phyloP scores from a whole-genome alignment of 768 basidiomycete genomes.

The Podaxis rugospora region DNA sequence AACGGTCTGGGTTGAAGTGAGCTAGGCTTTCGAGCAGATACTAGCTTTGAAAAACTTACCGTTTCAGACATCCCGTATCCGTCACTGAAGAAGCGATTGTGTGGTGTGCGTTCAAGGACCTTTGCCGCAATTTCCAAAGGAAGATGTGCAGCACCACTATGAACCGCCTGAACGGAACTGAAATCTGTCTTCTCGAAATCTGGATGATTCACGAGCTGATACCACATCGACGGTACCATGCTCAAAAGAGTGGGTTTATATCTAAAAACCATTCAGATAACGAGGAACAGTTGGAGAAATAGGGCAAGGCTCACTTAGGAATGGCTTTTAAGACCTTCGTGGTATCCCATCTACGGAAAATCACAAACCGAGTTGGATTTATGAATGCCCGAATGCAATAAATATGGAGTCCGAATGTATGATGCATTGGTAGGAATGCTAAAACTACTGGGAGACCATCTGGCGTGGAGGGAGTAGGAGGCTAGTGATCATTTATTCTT shows the following conservation, averaged over 20 bases:
- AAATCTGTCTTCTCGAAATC: slow-evolving; percentile 44
- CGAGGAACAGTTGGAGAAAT: neutral
- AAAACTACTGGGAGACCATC: slow-evolving; percentile 43
- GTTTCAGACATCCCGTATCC: slow-evolving; percentile 72
- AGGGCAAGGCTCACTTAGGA: slow-evolving; percentile 40
- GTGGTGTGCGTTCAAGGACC: slow-evolving; percentile 29
- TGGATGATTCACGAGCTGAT: slow-evolving; percentile 61
- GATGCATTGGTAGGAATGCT: slow-evolving; percentile 63
- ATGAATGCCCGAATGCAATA: slow-evolving; percentile 46
- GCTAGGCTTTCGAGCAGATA: neutral
- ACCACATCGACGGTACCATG: slow-evolving; percentile 58
- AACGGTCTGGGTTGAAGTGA: slow-evolving; percentile 43
- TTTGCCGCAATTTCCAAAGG: slow-evolving; percentile 50
- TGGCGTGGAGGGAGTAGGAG: slow-evolving; percentile 33
- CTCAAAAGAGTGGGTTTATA: slow-evolving; percentile 46
- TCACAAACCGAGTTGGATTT: slow-evolving; percentile 39
- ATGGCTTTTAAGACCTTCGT: slow-evolving; percentile 48
- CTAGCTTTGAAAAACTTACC: slow-evolving; percentile 31
- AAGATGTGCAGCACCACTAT: slow-evolving; percentile 65
- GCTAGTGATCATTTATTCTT: slow-evolving; percentile 21
- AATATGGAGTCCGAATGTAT: slow-evolving; percentile 54
- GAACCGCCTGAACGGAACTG: slow-evolving; percentile 38
- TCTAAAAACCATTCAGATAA: slow-evolving; percentile 26
- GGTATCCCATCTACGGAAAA: slow-evolving; percentile 57
- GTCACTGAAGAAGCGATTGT: slow-evolving; percentile 27